Evolutionary conservation across 139 green algal genomes (phyloP).

Genomic region (Pseudopediastrum boryanum): DNA sequence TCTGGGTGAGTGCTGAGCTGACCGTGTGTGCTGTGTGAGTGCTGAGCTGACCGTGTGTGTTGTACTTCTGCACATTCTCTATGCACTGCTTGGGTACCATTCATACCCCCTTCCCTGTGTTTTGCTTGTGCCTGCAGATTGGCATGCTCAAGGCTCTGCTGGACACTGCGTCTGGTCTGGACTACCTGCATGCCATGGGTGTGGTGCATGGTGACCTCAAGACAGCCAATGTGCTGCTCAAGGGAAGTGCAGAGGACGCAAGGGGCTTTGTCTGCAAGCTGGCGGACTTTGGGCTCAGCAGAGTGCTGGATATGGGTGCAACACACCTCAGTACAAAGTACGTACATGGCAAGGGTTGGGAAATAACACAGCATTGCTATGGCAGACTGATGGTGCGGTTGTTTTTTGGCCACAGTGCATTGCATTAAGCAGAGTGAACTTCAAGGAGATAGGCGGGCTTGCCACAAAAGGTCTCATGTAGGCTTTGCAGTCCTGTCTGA

Average conservation of each 20-base stretch:
- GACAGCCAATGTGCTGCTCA: conserved; percentile 74
- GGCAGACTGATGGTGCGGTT: background rate
- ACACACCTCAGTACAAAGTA: conserved; percentile 47
- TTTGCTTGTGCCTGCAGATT: too few species aligned
- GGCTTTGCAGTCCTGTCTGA: background rate
- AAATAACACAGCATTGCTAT: background rate
- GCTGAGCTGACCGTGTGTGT: too few species aligned
- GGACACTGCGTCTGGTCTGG: conserved; percentile 50
- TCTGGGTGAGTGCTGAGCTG: too few species aligned
- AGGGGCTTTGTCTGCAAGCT: conserved; percentile 74
- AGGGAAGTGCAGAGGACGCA: conserved; percentile 45
- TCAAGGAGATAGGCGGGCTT: background rate
- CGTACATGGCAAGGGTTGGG: background rate
- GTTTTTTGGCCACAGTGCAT: background rate
- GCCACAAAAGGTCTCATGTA: background rate
- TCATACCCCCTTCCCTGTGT: too few species aligned
- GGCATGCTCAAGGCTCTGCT: conserved; percentile 36
- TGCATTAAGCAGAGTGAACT: background rate
- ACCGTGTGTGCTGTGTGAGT: too few species aligned
- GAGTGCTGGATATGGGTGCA: conserved; percentile 31
- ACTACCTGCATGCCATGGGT: conserved; percentile 50
- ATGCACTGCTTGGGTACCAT: too few species aligned
- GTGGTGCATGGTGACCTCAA: conserved; percentile 57
- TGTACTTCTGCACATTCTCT: too few species aligned
- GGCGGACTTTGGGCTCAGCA: conserved; percentile 72